Evolutionary conservation across 2,329 filamentous ascomycete genomes (phyloP), one percentile per base, ranked within the genome.

Genomic region (Beauveria sp.): DNA sequence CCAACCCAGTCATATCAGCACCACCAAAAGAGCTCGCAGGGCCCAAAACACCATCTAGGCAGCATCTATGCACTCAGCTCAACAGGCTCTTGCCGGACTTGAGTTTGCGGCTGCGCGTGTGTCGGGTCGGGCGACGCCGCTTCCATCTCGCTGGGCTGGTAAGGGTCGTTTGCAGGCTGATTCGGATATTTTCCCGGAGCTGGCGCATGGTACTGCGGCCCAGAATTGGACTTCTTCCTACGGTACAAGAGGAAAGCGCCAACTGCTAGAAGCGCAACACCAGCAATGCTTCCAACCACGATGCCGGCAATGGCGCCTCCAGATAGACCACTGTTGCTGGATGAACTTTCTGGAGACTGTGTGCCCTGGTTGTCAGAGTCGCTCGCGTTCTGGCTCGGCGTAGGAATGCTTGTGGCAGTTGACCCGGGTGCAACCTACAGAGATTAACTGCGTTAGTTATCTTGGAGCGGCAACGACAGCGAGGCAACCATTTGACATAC

Each of bases 261-360:
- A 2, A 53, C 14, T 2, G 53, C 58, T 1, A 63, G 37, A 7
- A 61, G 30, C n/a, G 44, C 53, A n/a, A 61, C 20, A 7, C 41
- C 58, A 8, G 48, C 58, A 37, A 58, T 22, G 24, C 44, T 47
- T 7, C 62, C 62, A 14, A 63, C 34, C 12, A 61, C 62, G 9
- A 63, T 61, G 14, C 62, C 62, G 8, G 62, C 62, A 22, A 63
- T 63, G 2, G 62, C 62, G 22, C 62, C 62, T 24, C 58, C 62
- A 3, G 52, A 57, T 4, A 63, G 41, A 7, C 34, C 22, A 14
- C 40, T 12, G 40, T 8, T 2, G 18, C 37, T 24, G 22, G 46
- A 40, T 16, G 34, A 22, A 7, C 34, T 34, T 1, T 18, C 37
- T 2, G 48, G 9, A 20, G 56, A 44, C 14, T 10, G 37, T 18